These are phyloP conservation scores for Oemleria cerasiformis DNA, from an alignment of 306 rosid genomes.

Conservation along the genomic window DNA sequence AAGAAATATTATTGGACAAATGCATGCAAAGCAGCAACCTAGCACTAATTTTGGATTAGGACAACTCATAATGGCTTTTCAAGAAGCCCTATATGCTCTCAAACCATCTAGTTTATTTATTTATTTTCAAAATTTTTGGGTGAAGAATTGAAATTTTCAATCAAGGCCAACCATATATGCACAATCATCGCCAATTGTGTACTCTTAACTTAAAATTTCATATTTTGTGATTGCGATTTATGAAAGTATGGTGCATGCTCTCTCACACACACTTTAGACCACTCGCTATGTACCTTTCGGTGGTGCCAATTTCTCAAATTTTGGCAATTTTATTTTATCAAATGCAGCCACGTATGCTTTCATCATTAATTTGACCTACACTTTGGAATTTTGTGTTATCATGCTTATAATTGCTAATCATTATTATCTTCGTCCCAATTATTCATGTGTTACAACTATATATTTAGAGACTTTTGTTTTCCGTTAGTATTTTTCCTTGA, in stretches of 20 bases:
- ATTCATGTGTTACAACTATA: neutral
- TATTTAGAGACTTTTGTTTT: no score
- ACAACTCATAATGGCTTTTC: neutral
- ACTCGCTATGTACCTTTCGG: conserved; percentile 53
- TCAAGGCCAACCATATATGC: neutral
- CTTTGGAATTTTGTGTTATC: conserved; percentile 39
- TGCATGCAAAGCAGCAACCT: neutral
- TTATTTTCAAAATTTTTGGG: neutral
- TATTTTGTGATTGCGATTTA: conserved; percentile 18
- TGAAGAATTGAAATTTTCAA: neutral
- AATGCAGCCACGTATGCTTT: conserved; percentile 40
- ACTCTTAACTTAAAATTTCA: neutral
- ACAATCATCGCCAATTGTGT: neutral
- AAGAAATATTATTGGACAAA: no score
- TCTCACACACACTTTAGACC: conserved; percentile 19
- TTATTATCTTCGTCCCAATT: conserved; percentile 27
- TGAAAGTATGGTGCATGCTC: conserved; percentile 15
- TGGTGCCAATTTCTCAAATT: conserved; percentile 36
- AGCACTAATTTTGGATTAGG: neutral
- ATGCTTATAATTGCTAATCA: conserved; percentile 44
- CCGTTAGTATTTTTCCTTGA: no score
- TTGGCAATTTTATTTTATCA: conserved; percentile 14
- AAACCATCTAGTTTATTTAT: neutral
- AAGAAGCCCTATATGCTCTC: neutral
- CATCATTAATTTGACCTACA: conserved; percentile 59